These are phyloP conservation scores for Diaporthe velutina DNA, from an alignment of 2,329 filamentous ascomycete species.

Conservation along the genomic window DNA sequence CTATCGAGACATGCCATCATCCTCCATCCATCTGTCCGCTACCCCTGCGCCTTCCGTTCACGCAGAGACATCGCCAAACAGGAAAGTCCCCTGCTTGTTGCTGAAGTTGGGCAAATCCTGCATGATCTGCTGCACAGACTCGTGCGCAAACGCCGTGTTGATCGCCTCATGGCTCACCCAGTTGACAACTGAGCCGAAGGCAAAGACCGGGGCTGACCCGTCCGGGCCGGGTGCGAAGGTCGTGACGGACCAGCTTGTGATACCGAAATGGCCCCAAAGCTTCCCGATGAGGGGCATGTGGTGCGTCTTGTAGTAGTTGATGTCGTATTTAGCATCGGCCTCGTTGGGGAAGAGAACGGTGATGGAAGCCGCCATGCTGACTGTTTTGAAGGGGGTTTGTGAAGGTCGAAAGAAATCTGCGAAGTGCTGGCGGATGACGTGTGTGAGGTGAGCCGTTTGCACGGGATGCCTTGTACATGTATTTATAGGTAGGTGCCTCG, in stretches of 20 bases:
- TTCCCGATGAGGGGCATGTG: neutral
- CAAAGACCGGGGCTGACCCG: neutral
- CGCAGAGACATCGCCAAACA: neutral
- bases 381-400: neutral
- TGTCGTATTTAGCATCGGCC: neutral
- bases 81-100: neutral
- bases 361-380: neutral
- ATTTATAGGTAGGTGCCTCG: neutral
- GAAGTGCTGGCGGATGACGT: no score
- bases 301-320: neutral
- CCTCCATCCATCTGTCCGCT: neutral
- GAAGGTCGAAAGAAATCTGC: neutral
- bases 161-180: neutral
- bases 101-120: neutral
- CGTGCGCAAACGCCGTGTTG: neutral
- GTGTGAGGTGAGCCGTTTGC: neutral
- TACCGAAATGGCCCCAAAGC: neutral
- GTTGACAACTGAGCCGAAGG: neutral
- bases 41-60: neutral
- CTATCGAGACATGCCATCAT: neutral
- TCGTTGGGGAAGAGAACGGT: constrained; percentile 1
- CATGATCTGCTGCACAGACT: neutral
- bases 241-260: neutral
- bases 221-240: neutral
- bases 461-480: neutral